These are phyloP conservation scores for Lathyrus tuberosus DNA, from an alignment of 306 rosid genomes.

Conservation along the genomic window DNA sequence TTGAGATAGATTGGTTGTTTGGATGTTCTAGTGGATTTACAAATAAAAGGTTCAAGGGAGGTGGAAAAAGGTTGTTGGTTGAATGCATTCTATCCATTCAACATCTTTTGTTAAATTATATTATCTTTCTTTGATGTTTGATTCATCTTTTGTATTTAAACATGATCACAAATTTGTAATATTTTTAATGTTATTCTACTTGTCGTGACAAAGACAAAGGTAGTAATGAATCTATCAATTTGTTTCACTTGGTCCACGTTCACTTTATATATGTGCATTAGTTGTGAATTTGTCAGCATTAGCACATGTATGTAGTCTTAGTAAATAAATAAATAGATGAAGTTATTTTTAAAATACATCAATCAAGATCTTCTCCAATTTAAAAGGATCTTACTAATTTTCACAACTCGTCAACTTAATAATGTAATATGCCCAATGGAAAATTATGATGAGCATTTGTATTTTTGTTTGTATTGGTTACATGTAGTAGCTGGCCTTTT, in stretches of 20 bases:
- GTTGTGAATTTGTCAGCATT: conserved; percentile 1
- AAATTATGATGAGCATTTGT: too few relatives aligned
- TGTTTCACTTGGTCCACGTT: not conserved
- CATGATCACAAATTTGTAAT: too few relatives aligned
- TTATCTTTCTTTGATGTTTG: not conserved
- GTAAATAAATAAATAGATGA: too few relatives aligned
- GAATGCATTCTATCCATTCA: too few relatives aligned
- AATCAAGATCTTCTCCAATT: conserved; percentile 1
- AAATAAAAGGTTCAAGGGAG: too few relatives aligned
- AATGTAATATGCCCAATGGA: not conserved
- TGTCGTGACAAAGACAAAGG: not conserved
- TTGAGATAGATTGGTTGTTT: too few relatives aligned
- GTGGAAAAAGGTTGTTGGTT: too few relatives aligned
- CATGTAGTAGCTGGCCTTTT: too few relatives aligned
- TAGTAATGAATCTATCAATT: not conserved
- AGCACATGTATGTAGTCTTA: not conserved
- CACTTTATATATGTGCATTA: not conserved
- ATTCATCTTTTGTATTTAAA: too few relatives aligned
- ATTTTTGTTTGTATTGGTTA: too few relatives aligned
- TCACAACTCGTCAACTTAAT: not conserved
- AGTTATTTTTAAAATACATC: not conserved
- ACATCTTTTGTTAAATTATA: not conserved
- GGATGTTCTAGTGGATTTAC: too few relatives aligned
- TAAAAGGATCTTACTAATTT: not conserved
- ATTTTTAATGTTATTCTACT: not conserved